These are phyloP conservation scores for Macadamia tetraphylla DNA, from an alignment of 164 flowering plant genomes.

Conservation along the genomic window DNA sequence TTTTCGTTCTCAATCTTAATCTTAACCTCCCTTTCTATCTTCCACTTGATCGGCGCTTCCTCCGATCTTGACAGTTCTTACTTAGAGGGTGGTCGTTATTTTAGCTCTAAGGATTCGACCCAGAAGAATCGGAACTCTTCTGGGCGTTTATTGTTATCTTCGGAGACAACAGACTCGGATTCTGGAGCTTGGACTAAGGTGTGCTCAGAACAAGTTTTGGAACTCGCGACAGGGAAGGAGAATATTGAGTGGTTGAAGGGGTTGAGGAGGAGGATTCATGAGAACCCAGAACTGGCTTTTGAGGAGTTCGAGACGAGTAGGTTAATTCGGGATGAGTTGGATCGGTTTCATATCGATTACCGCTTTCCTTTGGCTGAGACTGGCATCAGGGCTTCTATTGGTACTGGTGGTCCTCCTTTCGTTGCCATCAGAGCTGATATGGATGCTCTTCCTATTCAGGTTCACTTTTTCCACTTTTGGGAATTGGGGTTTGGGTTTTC, in stretches of 20 bases:
- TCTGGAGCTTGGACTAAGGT: too few species aligned
- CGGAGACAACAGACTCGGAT: too few species aligned
- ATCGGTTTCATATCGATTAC: conserved; percentile 21
- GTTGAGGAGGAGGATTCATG: conserved; percentile 67
- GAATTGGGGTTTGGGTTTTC: too few species aligned
- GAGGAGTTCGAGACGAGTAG: conserved; percentile 55
- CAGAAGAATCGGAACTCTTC: too few species aligned
- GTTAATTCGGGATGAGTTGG: conserved; percentile 27
- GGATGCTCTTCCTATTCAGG: conserved; percentile 97
- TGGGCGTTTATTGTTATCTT: too few species aligned
- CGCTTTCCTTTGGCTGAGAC: conserved; percentile 53
- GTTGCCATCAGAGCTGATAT: conserved; percentile 88
- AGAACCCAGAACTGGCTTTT: conserved; percentile 72
- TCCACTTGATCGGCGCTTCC: too few species aligned
- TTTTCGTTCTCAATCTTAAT: too few species aligned
- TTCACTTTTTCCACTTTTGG: neutral
- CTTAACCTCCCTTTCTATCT: too few species aligned
- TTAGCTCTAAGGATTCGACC: too few species aligned
- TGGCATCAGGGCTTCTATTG: conserved; percentile 61
- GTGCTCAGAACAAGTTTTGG: conserved; percentile 26
- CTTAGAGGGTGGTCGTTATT: too few species aligned
- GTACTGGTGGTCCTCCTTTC: conserved; percentile 71
- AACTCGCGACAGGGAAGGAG: conserved; percentile 35
- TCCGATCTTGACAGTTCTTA: too few species aligned
- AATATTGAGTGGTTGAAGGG: conserved; percentile 43